Evolutionary conservation across 805 yeast genomes (phyloP), one percentile per base, ranked within the genome.

Genomic region (Ogataea degrootiae): DNA sequence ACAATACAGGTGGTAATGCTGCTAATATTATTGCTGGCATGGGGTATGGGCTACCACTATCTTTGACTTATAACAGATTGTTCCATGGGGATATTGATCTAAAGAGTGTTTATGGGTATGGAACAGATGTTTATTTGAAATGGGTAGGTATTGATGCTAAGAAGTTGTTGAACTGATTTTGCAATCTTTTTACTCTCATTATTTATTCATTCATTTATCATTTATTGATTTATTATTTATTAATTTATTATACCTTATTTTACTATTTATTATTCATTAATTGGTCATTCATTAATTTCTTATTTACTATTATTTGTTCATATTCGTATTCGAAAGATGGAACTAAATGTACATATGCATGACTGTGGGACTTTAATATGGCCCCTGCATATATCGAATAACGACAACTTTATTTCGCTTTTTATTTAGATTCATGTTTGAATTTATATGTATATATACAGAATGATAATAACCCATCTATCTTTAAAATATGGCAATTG

Each of bases 11-110:
- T 1, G 72, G 74, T 40, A 74, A 75, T 21, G 77, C 56, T 36
- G 63, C 65, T 8, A 77, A 77, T 57, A 71, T 76, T 8, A 80
- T 92, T 34, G 96, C 97, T 0, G 99, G 99, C 0, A 86, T 94
- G 87, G 98, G 98, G 0, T 92, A 89, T 62, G 99, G 99, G 0
- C 67, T 92, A 46, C 98, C 98, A 6, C 70, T 92, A 52, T 86
- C 91, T 50, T 71, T 80, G 56, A 85, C 88, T 0, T 86, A 86
- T 57, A 80, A 85, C 31, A 86, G 82, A 58, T 74, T 84, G 61
- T 85, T 86, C 61, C 85, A 84, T 38, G 94, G 94, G 2, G 72
- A 71, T 41, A 72, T 87, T 43, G 80, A 80, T 49, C 71, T 87
- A 29, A 89, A 86, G 61, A 80, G 85, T 42, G 74, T 85, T 49